Conservation (phyloP, 768 basidiomycete genomes). For the Lanmaoa pseudosensibilis region DNA sequence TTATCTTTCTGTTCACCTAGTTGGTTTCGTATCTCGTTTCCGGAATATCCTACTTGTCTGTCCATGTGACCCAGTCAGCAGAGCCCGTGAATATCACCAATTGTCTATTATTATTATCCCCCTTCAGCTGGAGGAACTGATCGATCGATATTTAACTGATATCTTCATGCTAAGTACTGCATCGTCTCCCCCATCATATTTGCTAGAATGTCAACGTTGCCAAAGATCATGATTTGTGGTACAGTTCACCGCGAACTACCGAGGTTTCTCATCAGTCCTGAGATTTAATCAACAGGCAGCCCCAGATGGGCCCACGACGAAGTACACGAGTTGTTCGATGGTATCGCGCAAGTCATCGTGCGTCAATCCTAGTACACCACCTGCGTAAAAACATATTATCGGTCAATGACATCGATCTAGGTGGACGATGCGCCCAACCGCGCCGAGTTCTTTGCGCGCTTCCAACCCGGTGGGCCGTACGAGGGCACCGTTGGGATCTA, state of each 20-base stretch:
- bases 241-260: background rate
- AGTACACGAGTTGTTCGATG: conserved; percentile 55
- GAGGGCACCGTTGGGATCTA: conserved; percentile 50
- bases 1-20: background rate
- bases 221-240: conserved; percentile 35
- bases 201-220: conserved; percentile 10
- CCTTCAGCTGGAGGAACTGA: too few relatives aligned
- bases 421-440: conserved; percentile 44
- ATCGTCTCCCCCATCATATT: background rate
- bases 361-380: conserved; percentile 28
- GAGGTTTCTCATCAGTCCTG: background rate
- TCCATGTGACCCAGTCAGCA: background rate
- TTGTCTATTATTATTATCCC: background rate
- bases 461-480: conserved; percentile 48
- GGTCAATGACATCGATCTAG: background rate
- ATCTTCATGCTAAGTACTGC: background rate
- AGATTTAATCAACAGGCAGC: conserved; percentile 40
- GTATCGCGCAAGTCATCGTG: conserved; percentile 75
- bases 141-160: background rate
- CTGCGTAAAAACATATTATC: background rate
- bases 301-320: conserved; percentile 81
- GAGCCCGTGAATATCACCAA: background rate
- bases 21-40: background rate
- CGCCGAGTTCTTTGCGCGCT: conserved; percentile 45
- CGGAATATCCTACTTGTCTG: background rate